phyloP scores from a whole-genome alignment of 2,329 filamentous ascomycete genomes.

The Biscogniauxia marginata region DNA sequence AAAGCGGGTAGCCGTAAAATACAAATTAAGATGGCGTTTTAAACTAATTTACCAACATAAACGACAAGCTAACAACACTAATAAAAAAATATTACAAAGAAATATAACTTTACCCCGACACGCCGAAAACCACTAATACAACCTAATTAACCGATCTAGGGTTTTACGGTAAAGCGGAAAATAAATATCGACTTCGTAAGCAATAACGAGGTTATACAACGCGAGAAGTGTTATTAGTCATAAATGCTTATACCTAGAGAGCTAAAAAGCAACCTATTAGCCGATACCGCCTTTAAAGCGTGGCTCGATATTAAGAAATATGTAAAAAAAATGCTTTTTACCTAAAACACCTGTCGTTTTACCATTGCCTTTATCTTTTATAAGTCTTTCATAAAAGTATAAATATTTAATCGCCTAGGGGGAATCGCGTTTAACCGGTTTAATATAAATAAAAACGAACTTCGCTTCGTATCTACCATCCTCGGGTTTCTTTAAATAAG shows the following conservation, averaged over 20 bases:
- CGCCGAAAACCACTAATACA: constrained; percentile 17
- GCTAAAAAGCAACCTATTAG: constrained; percentile 41
- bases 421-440: constrained; percentile 45
- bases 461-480: constrained; percentile 38
- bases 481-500: constrained; percentile 44
- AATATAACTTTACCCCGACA: constrained; percentile 17
- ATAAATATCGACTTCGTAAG: constrained; percentile 34
- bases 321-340: constrained; percentile 41
- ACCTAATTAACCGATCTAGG: constrained; percentile 26
- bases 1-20: constrained; percentile 33
- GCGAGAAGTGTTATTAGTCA: constrained; percentile 31
- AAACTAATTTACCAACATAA: constrained; percentile 33
- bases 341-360: constrained; percentile 42
- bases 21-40: constrained; percentile 36
- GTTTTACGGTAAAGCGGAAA: constrained; percentile 33
- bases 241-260: constrained; percentile 40
- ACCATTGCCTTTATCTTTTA: constrained; percentile 49
- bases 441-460: constrained; percentile 43
- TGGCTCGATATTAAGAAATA: constrained; percentile 45
- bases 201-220: constrained; percentile 15
- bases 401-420: constrained; percentile 45
- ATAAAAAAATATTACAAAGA: constrained; percentile 23
- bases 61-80: constrained; percentile 28
- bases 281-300: constrained; percentile 35
- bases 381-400: constrained; percentile 44